phyloP scores from a whole-genome alignment of 2,329 filamentous ascomycete genomes.

The Sodiomyces alkalinus region DNA sequence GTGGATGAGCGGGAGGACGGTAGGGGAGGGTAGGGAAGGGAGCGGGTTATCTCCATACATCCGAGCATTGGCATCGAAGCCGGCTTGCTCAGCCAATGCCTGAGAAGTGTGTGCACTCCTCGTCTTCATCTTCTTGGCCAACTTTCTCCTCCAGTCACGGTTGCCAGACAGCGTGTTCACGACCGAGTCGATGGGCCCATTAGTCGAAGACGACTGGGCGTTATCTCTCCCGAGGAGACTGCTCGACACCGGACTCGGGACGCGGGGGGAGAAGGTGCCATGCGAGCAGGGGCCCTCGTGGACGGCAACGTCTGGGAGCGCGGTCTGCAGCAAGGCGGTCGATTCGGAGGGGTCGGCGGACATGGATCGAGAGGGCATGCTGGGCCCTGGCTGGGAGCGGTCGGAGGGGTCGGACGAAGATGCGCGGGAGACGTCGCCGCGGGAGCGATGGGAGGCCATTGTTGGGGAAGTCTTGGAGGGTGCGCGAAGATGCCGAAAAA shows the following conservation, averaged over 20 bases:
- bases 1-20: background rate
- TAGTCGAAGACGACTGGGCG: conserved; percentile 17
- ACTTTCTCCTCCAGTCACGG: conserved; percentile 32
- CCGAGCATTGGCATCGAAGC: conserved; percentile 53
- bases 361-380: conserved; percentile 5
- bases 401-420: conserved; percentile 8
- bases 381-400: conserved; percentile 11
- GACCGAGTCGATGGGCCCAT: conserved; percentile 19
- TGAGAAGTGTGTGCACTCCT: conserved; percentile 61
- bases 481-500: no score
- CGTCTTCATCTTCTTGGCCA: conserved; percentile 35
- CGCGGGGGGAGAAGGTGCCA: conserved; percentile 61
- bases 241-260: conserved; percentile 30
- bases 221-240: conserved; percentile 15
- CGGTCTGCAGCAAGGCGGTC: conserved; percentile 30
- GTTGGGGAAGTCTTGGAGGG: background rate
- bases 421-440: conserved; percentile 8
- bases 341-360: conserved; percentile 24
- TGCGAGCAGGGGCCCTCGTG: conserved; percentile 46
- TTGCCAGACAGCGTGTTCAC: conserved; percentile 22
- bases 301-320: conserved; percentile 18
- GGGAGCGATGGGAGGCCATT: no score
- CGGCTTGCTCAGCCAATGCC: conserved; percentile 55
- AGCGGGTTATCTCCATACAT: no score
- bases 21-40: background rate